phyloP scores from a whole-genome alignment of 176 grass and related monocot species.

The bread wheat (Triticum aestivum) region IWGSC_CS_RefSeq_v2.1 NC_057814.1:5783245-5783744 shows the following conservation, averaged over 20 bases:
- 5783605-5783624: too few relatives aligned
- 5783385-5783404: slow-evolving; percentile 9
- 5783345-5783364: background rate
- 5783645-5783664: background rate
- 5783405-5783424: slow-evolving; percentile 3
- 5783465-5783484: slow-evolving; percentile 39
- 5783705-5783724: background rate
- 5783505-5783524: slow-evolving; percentile 33
- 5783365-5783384: background rate
- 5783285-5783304: slow-evolving; percentile 2
- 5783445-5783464: slow-evolving; percentile 43
- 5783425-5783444: background rate
- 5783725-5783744: too few relatives aligned
- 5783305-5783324: slow-evolving; percentile 17
- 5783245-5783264: background rate
- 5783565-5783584: slow-evolving; percentile 15
- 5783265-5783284: background rate
- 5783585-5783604: background rate
- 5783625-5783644: too few relatives aligned
- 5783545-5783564: background rate
- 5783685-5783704: slow-evolving; percentile 18
- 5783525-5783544: slow-evolving; percentile 16
- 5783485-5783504: slow-evolving; percentile 32
- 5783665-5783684: background rate
- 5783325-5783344: background rate